Conservation (phyloP, 1,284 basidiomycete genomes). For the Stygiomarasmius scandens region DNA sequence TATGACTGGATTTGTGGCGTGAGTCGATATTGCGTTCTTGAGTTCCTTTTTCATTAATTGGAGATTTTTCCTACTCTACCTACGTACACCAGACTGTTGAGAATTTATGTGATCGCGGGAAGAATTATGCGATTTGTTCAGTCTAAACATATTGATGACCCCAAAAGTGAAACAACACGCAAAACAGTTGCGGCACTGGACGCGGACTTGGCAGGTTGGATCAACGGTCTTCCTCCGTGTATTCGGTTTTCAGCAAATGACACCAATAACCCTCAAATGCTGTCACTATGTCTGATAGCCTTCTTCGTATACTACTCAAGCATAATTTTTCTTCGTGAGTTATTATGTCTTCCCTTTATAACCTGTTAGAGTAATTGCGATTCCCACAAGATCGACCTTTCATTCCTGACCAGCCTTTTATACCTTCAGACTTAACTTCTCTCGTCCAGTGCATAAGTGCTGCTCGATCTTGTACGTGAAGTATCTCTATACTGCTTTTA, state of each 20-base stretch:
- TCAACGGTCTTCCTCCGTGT: slow-evolving; percentile 15
- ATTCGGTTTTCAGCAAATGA: slow-evolving; percentile 18
- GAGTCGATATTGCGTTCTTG: slow-evolving; percentile 7
- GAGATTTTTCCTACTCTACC: background rate
- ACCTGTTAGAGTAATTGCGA: background rate
- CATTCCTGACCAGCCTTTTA: slow-evolving; percentile 18
- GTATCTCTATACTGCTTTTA: background rate
- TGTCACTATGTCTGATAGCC: slow-evolving; percentile 20
- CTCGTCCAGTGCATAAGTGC: slow-evolving; percentile 19
- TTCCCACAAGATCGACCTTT: slow-evolving; percentile 21
- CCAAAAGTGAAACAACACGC: slow-evolving; percentile 9
- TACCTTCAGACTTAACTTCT: slow-evolving; percentile 18
- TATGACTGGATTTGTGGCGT: slow-evolving; percentile 24
- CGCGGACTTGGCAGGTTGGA: slow-evolving; percentile 18
- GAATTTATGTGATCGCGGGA: slow-evolving; percentile 22
- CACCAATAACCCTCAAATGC: slow-evolving; percentile 17
- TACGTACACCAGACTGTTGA: slow-evolving; percentile 14
- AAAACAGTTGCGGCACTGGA: slow-evolving; percentile 15
- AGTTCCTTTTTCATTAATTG: background rate
- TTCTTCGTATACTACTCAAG: slow-evolving; percentile 24
- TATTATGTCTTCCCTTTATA: background rate
- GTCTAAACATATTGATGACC: slow-evolving; percentile 19
- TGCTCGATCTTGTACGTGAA: slow-evolving; percentile 20
- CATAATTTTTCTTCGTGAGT: slow-evolving; percentile 24
- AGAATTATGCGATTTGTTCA: slow-evolving; percentile 22